Conservation (phyloP, 2,329 filamentous ascomycete species). For the Penicillium sclerotiorum region DNA sequence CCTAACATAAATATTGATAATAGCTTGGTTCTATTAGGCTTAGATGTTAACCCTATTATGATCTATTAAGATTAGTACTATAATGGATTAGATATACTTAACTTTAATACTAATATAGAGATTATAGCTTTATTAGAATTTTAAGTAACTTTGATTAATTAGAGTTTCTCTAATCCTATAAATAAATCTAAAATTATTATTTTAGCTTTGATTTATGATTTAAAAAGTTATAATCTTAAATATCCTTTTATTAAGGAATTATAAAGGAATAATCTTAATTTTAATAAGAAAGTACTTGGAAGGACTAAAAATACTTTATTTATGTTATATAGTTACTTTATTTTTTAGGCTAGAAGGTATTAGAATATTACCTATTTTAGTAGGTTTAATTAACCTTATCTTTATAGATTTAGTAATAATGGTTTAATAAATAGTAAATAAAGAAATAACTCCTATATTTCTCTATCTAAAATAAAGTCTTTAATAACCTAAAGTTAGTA, state of each 20-base stretch:
- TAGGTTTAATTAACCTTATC: too few species aligned
- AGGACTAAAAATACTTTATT: not conserved
- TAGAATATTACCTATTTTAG: not conserved
- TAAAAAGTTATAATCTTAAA: constrained; percentile 5
- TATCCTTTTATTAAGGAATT: not conserved
- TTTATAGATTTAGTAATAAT: too few species aligned
- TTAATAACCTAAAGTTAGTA: not conserved
- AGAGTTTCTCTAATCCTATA: not conserved
- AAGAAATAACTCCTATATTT: too few species aligned
- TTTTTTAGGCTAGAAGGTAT: not conserved
- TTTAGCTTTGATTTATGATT: constrained; percentile 1
- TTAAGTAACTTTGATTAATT: constrained; percentile 6
- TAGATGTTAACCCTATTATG: not conserved
- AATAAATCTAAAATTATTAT: not conserved
- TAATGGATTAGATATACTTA: constrained; percentile 3
- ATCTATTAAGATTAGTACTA: not conserved
- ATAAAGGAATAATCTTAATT: not conserved
- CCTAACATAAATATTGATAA: constrained; percentile 12
- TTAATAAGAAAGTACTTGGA: not conserved
- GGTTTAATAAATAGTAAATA: too few species aligned
- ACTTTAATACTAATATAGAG: constrained; percentile 12
- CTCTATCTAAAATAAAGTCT: too few species aligned
- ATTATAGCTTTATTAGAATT: constrained; percentile 8
- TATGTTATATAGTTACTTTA: not conserved
- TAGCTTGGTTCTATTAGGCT: not conserved